Percentiles rank a stretch among this genome's conserved stretches.
These are phyloP conservation scores for Hypoxylon sp. DNA, from an alignment of 2,329 filamentous ascomycete genomes.

Conservation along the genomic window DNA sequence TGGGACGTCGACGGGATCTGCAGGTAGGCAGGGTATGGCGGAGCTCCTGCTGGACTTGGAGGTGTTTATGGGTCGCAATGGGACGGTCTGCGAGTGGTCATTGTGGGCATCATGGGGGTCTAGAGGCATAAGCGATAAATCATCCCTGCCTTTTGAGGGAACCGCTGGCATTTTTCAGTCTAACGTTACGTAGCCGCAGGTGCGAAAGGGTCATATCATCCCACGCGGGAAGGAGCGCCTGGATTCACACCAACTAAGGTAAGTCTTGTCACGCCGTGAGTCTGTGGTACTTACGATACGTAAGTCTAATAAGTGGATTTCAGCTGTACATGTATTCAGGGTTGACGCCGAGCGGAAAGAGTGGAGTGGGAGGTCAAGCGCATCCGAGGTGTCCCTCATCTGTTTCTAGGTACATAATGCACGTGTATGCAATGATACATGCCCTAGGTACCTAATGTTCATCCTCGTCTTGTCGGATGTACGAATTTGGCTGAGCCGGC, in stretches of 20 bases:
- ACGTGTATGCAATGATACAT: conserved; percentile 27
- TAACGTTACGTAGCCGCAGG: conserved; percentile 35
- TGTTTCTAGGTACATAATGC: conserved; percentile 19
- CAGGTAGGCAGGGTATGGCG: conserved; percentile 35
- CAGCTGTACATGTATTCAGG: not conserved
- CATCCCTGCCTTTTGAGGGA: conserved; percentile 38
- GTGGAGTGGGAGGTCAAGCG: conserved; percentile 14
- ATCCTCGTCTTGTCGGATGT: conserved; percentile 2
- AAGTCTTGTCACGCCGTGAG: conserved; percentile 7
- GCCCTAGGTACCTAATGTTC: not conserved
- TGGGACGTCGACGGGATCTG: conserved; percentile 26
- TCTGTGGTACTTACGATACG: conserved; percentile 18
- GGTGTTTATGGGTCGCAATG: conserved; percentile 48
- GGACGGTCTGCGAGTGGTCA: conserved; percentile 49
- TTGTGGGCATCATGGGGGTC: conserved; percentile 37
- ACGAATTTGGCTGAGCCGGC: conserved; percentile 2
- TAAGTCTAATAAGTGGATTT: conserved; percentile 36
- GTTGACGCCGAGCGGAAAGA: conserved; percentile 29
- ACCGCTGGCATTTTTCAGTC: conserved; percentile 29
- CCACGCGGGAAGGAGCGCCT: conserved; percentile 36
- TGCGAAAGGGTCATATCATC: conserved; percentile 32
- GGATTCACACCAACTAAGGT: conserved; percentile 12
- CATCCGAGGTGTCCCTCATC: conserved; percentile 14
- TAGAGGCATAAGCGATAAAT: conserved; percentile 35
- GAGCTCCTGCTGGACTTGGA: conserved; percentile 38